Conservation (phyloP, 306 rosid species). For the Fagus sylvatica region DNA sequence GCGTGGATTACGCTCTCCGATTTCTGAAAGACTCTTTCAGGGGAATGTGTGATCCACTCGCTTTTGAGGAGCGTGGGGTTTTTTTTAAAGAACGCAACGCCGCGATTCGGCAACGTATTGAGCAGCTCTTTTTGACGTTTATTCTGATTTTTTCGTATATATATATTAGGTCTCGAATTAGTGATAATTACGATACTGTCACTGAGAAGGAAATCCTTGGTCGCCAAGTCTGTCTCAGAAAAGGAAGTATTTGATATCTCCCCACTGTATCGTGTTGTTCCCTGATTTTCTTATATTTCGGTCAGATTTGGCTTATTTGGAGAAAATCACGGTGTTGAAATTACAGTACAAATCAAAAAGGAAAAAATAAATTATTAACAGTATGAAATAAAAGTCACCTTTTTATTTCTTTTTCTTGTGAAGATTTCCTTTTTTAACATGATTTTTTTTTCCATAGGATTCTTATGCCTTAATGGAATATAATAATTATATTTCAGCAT, state of each 20-base stretch:
- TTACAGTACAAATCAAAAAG: background rate
- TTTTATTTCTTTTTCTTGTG: background rate
- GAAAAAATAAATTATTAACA: background rate
- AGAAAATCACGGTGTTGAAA: background rate
- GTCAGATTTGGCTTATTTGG: background rate
- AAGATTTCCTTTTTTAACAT: background rate
- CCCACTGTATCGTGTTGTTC: background rate
- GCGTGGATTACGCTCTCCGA: background rate
- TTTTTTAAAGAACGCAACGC: background rate
- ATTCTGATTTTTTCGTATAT: background rate
- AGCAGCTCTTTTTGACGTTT: background rate
- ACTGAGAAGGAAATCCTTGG: background rate
- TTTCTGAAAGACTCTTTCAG: too few relatives aligned
- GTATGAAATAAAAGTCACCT: background rate
- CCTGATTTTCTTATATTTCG: too few relatives aligned
- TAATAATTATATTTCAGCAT: too few relatives aligned
- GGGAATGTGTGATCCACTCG: too few relatives aligned
- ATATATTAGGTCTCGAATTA: background rate
- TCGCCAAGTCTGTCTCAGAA: background rate
- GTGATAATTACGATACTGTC: slow-evolving; percentile 17
- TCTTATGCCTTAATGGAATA: background rate
- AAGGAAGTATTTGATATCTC: background rate
- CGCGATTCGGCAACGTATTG: background rate
- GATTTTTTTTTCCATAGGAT: background rate
- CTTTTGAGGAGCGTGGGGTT: background rate